Evolutionary conservation across 805 yeast species (phyloP), one percentile per base, ranked within the genome.

Genomic region (Metschnikowia baotianmanensis): DNA sequence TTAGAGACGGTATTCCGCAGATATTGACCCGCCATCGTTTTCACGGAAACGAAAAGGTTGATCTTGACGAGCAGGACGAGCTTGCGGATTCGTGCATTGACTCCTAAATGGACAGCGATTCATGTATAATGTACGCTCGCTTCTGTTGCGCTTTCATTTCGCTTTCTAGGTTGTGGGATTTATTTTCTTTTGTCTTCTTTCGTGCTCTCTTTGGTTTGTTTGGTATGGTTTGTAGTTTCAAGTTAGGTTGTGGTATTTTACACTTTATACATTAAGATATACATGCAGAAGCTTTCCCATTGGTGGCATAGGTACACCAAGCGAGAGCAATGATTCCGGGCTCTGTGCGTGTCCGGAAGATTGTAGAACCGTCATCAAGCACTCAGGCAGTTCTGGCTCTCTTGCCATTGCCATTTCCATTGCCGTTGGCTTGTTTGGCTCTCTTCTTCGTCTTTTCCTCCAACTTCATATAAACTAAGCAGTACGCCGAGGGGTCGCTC

Each of bases 401-500:
- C 28, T 41, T 41, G 12, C 20, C 20, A 13, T 15, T 21, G 6
- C 30, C 25, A 16, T 31, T 31, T 15, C 11, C 20, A 13, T 15
- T 21, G 6, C 30, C 25, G 20, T 31, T 31, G 13, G 11, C 36
- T 9, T n/a, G 20, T 29, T 31, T 29, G 22, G 27, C 31, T 11
- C 49, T 28, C 31, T 44, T 42, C 28, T 37, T 27, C 19, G 40
- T 15, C 61, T 75, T 82, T 43, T 82, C 81, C 1, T 88, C 83
- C 45, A 86, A 61, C 54, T 91, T 77, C 31, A 90, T 80, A 64
- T 93, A 93, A 16, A 93, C 70, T 62, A 93, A 72, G 45, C 90
- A 90, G 64, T 93, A 93, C 5, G 98, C 98, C 26, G 88, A 79
- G 11, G 91, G 86, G 56, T 91, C 96, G 50, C 78, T 78, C 48